Conservation (phyloP, 2,329 filamentous ascomycete genomes). For the Cucurbitaria berberidis region DNA sequence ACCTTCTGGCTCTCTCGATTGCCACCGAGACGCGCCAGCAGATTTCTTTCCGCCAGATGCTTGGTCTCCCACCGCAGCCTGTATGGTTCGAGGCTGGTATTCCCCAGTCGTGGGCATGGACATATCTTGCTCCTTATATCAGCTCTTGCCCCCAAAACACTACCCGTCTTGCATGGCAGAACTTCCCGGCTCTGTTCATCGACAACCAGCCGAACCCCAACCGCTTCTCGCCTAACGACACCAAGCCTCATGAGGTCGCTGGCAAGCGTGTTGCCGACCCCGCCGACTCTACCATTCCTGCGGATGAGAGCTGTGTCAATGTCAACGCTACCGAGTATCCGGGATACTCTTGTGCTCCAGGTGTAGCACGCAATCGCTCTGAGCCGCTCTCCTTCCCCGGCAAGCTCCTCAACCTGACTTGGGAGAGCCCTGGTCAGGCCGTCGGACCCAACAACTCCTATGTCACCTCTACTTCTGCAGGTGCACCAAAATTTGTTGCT, state of each 20-base stretch:
- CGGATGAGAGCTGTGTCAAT: constrained; percentile 63
- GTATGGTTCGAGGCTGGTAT: constrained; percentile 82
- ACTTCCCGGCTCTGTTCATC: constrained; percentile 75
- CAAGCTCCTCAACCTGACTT: constrained; percentile 71
- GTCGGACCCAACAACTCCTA: constrained; percentile 86
- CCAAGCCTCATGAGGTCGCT: constrained; percentile 67
- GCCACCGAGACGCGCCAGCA: constrained; percentile 82
- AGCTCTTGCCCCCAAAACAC: constrained; percentile 74
- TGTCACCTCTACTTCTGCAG: constrained; percentile 66
- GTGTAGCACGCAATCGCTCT: constrained; percentile 71
- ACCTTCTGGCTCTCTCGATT: constrained; percentile 76
- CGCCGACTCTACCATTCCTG: constrained; percentile 54
- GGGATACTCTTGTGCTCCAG: constrained; percentile 66
- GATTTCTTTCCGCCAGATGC: constrained; percentile 82
- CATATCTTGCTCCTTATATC: constrained; percentile 80
- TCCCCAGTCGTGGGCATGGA: constrained; percentile 86
- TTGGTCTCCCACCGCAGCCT: constrained; percentile 79
- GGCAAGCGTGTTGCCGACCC: constrained; percentile 65
- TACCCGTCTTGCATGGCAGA: constrained; percentile 81
- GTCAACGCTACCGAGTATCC: constrained; percentile 60
- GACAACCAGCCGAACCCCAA: constrained; percentile 79
- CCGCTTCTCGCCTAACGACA: constrained; percentile 67
- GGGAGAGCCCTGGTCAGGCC: constrained; percentile 71
- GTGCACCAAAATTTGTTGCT: constrained; percentile 68
- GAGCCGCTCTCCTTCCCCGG: constrained; percentile 77